These are phyloP conservation scores for Cercospora zeae-maydis DNA, from an alignment of 2,329 filamentous ascomycete genomes.

Conservation along the genomic window DNA sequence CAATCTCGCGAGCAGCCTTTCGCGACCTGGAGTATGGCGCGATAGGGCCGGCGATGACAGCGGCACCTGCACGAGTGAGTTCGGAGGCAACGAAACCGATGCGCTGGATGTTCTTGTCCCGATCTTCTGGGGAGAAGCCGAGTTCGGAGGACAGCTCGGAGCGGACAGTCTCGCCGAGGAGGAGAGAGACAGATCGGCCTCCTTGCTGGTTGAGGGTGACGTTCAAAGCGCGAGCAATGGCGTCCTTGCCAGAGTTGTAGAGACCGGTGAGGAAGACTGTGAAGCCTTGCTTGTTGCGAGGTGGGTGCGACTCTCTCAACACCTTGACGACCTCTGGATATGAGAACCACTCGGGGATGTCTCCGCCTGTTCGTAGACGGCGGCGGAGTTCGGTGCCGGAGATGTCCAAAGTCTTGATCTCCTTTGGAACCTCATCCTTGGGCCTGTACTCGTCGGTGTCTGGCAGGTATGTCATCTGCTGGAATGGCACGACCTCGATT, in stretches of 20 bases:
- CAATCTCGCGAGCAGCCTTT: conserved; percentile 72
- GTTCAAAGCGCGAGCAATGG: conserved; percentile 90
- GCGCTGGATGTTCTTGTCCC: conserved; percentile 89
- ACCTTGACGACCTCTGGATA: conserved; percentile 98
- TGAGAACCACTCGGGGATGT: conserved; percentile 99
- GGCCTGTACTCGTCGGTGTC: conserved; percentile 96
- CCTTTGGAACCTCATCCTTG: conserved; percentile 80
- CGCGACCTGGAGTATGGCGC: conserved; percentile 83
- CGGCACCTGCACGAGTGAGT: conserved; percentile 85
- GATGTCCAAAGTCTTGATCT: conserved; percentile 67
- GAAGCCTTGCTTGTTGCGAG: conserved; percentile 89
- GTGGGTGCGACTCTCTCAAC: conserved; percentile 91
- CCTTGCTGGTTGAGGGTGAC: conserved; percentile 98
- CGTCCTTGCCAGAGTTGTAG: conserved; percentile 95
- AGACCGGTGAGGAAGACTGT: conserved; percentile 97
- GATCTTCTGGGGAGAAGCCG: conserved; percentile 89
- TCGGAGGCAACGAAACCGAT: conserved; percentile 96
- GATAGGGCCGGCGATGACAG: conserved; percentile 94
- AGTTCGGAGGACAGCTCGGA: conserved; percentile 90
- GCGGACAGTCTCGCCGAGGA: conserved; percentile 93
- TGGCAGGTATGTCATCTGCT: conserved; percentile 98
- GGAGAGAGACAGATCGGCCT: conserved; percentile 86
- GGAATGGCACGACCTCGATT: conserved; percentile 98
- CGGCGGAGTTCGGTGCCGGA: conserved; percentile 74
- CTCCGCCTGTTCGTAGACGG: conserved; percentile 83